Base-by-base conservation (phyloP, 768 basidiomycete species). In the Brasilioporus rufonigricans region DNA sequence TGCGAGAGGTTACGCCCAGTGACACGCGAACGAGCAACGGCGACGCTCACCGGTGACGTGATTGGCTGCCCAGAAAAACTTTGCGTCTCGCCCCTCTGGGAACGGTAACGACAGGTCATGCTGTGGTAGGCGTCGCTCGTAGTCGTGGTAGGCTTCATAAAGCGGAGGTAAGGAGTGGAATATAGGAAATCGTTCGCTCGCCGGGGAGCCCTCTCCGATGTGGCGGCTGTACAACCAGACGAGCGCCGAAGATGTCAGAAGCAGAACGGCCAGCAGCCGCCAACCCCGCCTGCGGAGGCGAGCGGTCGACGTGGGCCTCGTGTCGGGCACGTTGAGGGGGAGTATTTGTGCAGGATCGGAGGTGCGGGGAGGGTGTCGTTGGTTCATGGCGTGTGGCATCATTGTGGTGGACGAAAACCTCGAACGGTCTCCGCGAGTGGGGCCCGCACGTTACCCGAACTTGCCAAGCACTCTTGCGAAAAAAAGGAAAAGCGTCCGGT, bases 61-160 rank as follows among this genome's bases (percentile, higher is more conserved):
- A 44, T 81, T 81, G 3, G 79, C 70, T 21, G 74, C 68, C 71
- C 74, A 83, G 11, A 85, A 64, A 59, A 77, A 84, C 50, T 73
- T 76, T 1, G 71, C 72, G 36, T 72, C 65, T 6, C 61, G 60
- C 0, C 77, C 77, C 35, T 79, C 74, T 3, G 77, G 77, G 36
- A 65, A 72, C 1, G 74, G 72, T 4, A 75, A 57, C 0, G 71
- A 69, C 0, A 66, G 57, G 51, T 75, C 63, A 56, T 81, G 78
- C 46, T 83, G 81, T 0, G 79, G 77, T 1, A 83, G 66, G 9
- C 47, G 59, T 40, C 76, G 70, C 61, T 83, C 81, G 27, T 71
- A 73, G 43, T 73, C 66, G 39, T 73, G 72, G 59, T 74, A 82
- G 21, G 67, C 62, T 46, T 74, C 70, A 55, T 77, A 82, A 19